A percentile compares a stretch with the other conserved stretches of the same genome.
Evolutionary conservation across 441 rosid genomes (phyloP).

Genomic region (Isatis lusitanica): DNA sequence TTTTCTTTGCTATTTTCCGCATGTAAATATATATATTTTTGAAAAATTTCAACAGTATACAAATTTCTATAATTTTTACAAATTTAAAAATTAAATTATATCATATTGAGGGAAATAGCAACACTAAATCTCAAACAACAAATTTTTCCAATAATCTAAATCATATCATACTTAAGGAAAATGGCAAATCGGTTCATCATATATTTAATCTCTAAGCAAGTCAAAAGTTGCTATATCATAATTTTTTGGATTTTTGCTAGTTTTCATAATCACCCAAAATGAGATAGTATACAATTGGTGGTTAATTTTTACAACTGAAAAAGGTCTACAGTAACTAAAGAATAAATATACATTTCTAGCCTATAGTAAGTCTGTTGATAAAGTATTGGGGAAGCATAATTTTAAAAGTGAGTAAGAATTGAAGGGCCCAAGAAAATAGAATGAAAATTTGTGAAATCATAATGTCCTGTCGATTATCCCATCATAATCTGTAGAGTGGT

Average conservation of each 20-base stretch:
- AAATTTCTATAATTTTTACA: too few species aligned
- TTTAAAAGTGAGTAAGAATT: slow-evolving; percentile 19
- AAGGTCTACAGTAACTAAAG: slow-evolving; percentile 2
- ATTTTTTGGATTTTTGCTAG: neutral
- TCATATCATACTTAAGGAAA: neutral
- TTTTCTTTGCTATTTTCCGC: too few species aligned
- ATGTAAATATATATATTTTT: too few species aligned
- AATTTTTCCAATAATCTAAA: neutral
- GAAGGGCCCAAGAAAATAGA: slow-evolving; percentile 32
- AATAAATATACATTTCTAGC: slow-evolving; percentile 2
- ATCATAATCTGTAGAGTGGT: slow-evolving; percentile 38
- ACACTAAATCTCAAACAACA: neutral
- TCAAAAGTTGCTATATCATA: neutral
- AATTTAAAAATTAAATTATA: too few species aligned
- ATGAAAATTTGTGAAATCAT: slow-evolving; percentile 31
- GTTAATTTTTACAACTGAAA: slow-evolving; percentile 1
- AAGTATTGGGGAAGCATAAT: slow-evolving; percentile 25
- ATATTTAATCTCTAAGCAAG: neutral
- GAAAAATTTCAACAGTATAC: too few species aligned
- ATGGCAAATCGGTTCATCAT: neutral
- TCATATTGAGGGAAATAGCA: too few species aligned
- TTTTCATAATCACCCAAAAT: neutral
- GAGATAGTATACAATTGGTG: neutral
- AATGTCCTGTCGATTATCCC: slow-evolving; percentile 31
- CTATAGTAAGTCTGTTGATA: slow-evolving; percentile 11